Evolutionary conservation across 164 flowering plant species (phyloP), one percentile per base, ranked within the genome.

Genomic region (Houttuynia cordata): DNA sequence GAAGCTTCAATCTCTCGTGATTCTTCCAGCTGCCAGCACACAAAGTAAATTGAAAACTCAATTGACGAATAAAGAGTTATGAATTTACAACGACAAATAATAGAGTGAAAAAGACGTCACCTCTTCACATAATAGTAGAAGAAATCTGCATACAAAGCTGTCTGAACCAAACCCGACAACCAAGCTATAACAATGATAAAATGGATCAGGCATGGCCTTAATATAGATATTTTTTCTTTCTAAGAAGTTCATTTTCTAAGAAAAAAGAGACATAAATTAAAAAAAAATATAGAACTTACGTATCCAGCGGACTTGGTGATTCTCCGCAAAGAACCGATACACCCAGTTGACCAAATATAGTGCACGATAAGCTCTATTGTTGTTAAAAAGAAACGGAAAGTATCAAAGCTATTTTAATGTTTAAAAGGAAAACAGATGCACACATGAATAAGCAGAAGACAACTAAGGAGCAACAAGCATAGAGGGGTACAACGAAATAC

Each of bases 101-200:
- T 54, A 50, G 21, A 57, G 24, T 4, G 49, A 10, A 42, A 42
- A 42, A 42, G 49, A 58, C 53, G 9, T 57, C 74, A 81, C 91
- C 87, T 85, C 71, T 76, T 74, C 53, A 81, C 58, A 65, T 85
- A 85, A 70, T 81, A 81, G 73, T 83, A 85, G 71, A 85, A 85
- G 70, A 85, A 85, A 69, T 85, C 91, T 10, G 80, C 83, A 64
- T 83, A 85, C 0, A 85, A 78, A 40, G 80, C 83, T 22, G 91
- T 85, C 73, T 83, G 91, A 68, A 83, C 78, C 56, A 81, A 57
- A 42, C 91, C 91, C 15, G 91, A 78, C 9, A 83, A 18, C 76
- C 83, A 80, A 69, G 84, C 91, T 85, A 82, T 64, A 57, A 39
- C 23, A 57, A 55, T 20, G 50, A 15, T 9, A n/a, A 17, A 25